Conservation (phyloP, 1,284 basidiomycete species). For the Veloboletus limbatus region DNA sequence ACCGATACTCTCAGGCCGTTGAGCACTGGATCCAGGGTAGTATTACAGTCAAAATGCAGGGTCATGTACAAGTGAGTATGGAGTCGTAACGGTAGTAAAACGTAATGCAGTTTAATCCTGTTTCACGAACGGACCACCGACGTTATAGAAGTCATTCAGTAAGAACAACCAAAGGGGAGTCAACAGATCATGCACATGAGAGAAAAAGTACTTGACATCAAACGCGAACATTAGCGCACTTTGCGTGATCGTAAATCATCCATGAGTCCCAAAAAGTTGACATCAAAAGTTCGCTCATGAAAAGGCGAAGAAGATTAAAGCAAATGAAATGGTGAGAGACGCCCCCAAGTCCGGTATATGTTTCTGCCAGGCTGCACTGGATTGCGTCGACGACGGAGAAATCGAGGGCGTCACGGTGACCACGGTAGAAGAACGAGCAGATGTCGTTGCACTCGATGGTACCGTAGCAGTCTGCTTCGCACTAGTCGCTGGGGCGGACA, state of each 20-base stretch:
- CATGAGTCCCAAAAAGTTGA: slow-evolving; percentile 11
- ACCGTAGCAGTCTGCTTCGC: neutral
- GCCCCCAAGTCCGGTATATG: slow-evolving; percentile 12
- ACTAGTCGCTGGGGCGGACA: neutral
- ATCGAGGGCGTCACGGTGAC: slow-evolving; percentile 6
- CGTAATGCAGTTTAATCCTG: slow-evolving; percentile 13
- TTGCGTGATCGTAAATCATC: slow-evolving; percentile 9
- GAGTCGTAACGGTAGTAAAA: slow-evolving; percentile 5
- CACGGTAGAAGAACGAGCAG: slow-evolving; percentile 7
- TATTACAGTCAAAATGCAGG: slow-evolving; percentile 27
- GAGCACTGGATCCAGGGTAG: no score
- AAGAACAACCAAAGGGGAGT: neutral
- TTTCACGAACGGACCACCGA: slow-evolving; percentile 11
- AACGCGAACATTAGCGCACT: slow-evolving; percentile 10
- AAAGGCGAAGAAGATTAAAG: slow-evolving; percentile 17
- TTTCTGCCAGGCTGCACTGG: slow-evolving; percentile 29
- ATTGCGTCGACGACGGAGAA: slow-evolving; percentile 14
- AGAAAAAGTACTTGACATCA: slow-evolving; percentile 11
- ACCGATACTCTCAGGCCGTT: slow-evolving; percentile 7
- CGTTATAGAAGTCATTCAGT: slow-evolving; percentile 23
- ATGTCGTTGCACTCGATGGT: neutral
- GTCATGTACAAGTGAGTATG: slow-evolving; percentile 26
- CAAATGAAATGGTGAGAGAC: slow-evolving; percentile 17
- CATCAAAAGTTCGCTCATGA: slow-evolving; percentile 16
- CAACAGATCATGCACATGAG: slow-evolving; percentile 18